Evolutionary conservation across 2,329 filamentous ascomycete species (phyloP).

Genomic region (Colletotrichum scovillei): DNA sequence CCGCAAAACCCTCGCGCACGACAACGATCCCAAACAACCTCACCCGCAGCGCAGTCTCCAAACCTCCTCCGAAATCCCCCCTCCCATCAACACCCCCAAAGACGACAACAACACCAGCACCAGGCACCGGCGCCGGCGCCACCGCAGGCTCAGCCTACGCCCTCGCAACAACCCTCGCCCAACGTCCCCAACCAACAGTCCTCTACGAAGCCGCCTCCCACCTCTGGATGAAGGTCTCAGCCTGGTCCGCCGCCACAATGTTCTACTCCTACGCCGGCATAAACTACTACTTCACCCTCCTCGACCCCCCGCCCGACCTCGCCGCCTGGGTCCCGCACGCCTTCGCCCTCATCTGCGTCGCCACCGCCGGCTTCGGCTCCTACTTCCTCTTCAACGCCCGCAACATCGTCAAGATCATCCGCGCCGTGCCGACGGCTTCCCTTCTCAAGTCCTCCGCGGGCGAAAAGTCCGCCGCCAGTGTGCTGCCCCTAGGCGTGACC

Average conservation of each 20-base stretch:
- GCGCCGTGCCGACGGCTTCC: conserved; percentile 57
- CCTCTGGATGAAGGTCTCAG: conserved; percentile 69
- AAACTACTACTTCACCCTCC: conserved; percentile 62
- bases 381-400: conserved; percentile 69
- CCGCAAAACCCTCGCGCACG: background rate
- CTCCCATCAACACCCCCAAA: background rate
- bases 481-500: conserved; percentile 23
- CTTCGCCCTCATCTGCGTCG: conserved; percentile 67
- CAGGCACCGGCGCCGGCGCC: background rate
- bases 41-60: background rate
- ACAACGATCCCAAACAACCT: background rate
- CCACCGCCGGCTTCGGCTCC: conserved; percentile 70
- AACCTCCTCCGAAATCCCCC: background rate
- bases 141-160: conserved; percentile 45
- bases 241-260: conserved; percentile 66
- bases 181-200: conserved; percentile 64
- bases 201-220: conserved; percentile 76
- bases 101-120: background rate
- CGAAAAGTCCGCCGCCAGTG: background rate
- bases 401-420: conserved; percentile 68
- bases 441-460: background rate
- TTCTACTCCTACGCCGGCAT: conserved; percentile 63
- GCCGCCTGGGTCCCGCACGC: conserved; percentile 67
- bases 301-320: conserved; percentile 62
- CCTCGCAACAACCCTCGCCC: conserved; percentile 67